A percentile compares a stretch with the other conserved stretches of the same genome.
phyloP scores from a whole-genome alignment of 441 rosid genomes.

The Pelargonium myrrhifolium region DNA sequence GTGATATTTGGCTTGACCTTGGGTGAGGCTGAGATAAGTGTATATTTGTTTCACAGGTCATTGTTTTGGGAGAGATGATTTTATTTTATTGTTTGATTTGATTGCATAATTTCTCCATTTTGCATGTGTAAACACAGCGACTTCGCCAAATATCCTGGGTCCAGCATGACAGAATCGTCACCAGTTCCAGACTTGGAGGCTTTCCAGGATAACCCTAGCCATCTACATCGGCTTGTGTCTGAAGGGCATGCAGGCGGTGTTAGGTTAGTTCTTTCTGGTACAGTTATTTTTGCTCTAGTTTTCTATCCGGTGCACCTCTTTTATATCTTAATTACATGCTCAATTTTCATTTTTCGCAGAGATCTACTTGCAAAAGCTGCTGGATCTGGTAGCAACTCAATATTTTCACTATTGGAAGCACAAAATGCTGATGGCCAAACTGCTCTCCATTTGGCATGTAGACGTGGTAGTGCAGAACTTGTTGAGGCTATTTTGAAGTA shows the following conservation, averaged over 20 bases:
- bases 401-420: conserved; percentile 64
- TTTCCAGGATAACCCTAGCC: conserved; percentile 48
- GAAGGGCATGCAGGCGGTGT: conserved; percentile 77
- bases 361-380: conserved; percentile 71
- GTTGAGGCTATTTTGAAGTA: conserved; percentile 74
- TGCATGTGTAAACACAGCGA: conserved; percentile 42
- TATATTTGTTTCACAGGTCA: not conserved
- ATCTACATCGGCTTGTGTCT: conserved; percentile 64
- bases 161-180: conserved; percentile 48
- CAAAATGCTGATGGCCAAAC: conserved; percentile 94
- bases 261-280: conserved; percentile 48
- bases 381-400: conserved; percentile 38
- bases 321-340: conserved; percentile 11
- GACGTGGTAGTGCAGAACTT: conserved; percentile 90
- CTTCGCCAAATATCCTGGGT: conserved; percentile 41
- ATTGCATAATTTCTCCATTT: conserved; percentile 10
- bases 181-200: conserved; percentile 39
- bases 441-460: conserved; percentile 94
- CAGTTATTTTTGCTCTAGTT: conserved; percentile 10
- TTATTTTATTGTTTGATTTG: not conserved
- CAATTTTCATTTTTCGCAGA: conserved; percentile 31
- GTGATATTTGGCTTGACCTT: conserved; percentile 6
- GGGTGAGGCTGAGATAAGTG: not conserved
- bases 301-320: conserved; percentile 16
- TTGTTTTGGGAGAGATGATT: conserved; percentile 13